phyloP scores from a whole-genome alignment of 2,329 filamentous ascomycete genomes.

The Boeremia lycopersici region DNA sequence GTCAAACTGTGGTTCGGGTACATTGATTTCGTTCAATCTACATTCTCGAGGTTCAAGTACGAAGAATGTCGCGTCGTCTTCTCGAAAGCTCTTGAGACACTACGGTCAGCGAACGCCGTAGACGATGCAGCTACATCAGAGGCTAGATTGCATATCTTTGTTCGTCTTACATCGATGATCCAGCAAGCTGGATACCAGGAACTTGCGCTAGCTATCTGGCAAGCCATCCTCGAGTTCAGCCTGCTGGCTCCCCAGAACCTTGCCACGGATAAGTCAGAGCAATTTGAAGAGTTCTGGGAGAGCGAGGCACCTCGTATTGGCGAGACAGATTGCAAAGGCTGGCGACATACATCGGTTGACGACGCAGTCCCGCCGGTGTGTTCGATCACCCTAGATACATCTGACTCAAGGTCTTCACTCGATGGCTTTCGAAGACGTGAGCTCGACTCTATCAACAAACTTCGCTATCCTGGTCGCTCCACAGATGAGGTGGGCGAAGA shows the following conservation, averaged over 20 bases:
- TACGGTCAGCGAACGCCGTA: conserved; percentile 15
- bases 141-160: conserved; percentile 68
- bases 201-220: conserved; percentile 79
- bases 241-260: conserved; percentile 66
- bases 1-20: conserved; percentile 75
- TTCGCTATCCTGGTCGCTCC: conserved; percentile 71
- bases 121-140: conserved; percentile 10
- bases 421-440: conserved; percentile 57
- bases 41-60: conserved; percentile 69
- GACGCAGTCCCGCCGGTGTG: conserved; percentile 16
- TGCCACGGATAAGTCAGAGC: neutral
- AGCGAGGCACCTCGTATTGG: conserved; percentile 80
- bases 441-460: conserved; percentile 51
- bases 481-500: conserved; percentile 76
- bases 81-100: conserved; percentile 60
- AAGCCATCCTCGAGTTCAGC: conserved; percentile 76
- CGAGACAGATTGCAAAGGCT: conserved; percentile 73
- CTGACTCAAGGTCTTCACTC: conserved; percentile 21
- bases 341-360: conserved; percentile 59
- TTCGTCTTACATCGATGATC: conserved; percentile 75
- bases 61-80: conserved; percentile 68
- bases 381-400: conserved; percentile 3
- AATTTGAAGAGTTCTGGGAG: conserved; percentile 83
- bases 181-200: conserved; percentile 80
- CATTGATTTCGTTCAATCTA: conserved; percentile 73